Percentiles rank a stretch among this genome's conserved stretches.
These are phyloP conservation scores for Suillus occidentalis DNA, from an alignment of 768 basidiomycete genomes.

Conservation along the genomic window DNA sequence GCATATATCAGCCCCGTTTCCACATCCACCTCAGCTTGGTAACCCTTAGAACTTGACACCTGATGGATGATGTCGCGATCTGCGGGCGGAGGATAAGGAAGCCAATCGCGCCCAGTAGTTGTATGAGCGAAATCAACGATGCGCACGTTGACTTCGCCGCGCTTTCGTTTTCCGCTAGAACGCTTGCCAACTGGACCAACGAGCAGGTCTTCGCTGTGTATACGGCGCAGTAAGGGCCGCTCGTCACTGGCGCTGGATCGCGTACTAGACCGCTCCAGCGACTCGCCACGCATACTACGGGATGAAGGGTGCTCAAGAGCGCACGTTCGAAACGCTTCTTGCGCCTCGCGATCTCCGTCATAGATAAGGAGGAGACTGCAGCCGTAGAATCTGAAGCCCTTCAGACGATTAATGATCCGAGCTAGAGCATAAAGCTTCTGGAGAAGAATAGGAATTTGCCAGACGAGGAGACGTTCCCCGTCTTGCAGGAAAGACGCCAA, in stretches of 20 bases:
- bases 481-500: conserved; percentile 83
- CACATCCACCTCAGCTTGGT: conserved; percentile 79
- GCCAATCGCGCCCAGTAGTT: conserved; percentile 91
- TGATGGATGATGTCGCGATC: conserved; percentile 42
- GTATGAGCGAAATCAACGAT: conserved; percentile 99
- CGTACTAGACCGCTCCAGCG: conserved; percentile 57
- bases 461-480: conserved; percentile 78
- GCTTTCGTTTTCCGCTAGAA: conserved; percentile 62
- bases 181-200: conserved; percentile 66
- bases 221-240: conserved; percentile 57
- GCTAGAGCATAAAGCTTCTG: conserved; percentile 94
- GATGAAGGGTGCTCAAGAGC: conserved; percentile 64
- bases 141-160: conserved; percentile 93
- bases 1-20: conserved; percentile 85
- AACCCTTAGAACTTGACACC: conserved; percentile 66
- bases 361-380: conserved; percentile 97
- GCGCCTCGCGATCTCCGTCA: conserved; percentile 89
- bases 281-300: conserved; percentile 75
- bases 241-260: conserved; percentile 44
- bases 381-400: conserved; percentile 98
- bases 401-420: conserved; percentile 82
- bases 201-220: conserved; percentile 79
- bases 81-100: conserved; percentile 55
- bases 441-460: conserved; percentile 90
- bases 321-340: conserved; percentile 67